phyloP scores from a whole-genome alignment of 2,329 filamentous ascomycete species.

The Neopestalotiopsis sp. region DNA sequence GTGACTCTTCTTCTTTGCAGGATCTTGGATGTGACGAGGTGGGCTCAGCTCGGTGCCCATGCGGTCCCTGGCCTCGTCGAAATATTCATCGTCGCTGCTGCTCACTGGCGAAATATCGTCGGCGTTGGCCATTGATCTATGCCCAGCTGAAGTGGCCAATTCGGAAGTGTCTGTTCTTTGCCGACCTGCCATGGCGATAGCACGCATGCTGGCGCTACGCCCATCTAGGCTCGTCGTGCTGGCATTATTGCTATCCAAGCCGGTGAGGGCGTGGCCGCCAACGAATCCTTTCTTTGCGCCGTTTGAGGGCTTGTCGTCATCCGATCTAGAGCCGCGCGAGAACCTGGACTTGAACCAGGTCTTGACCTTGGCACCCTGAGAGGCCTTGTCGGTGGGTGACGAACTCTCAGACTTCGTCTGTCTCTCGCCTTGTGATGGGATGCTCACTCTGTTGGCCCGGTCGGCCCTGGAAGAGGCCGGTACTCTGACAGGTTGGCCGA shows the following conservation, averaged over 20 bases:
- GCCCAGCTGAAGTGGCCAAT: slow-evolving; percentile 20
- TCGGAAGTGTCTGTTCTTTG: slow-evolving; percentile 29
- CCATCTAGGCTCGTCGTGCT: slow-evolving; percentile 50
- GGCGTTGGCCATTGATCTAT: slow-evolving; percentile 26
- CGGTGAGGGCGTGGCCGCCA: slow-evolving; percentile 54
- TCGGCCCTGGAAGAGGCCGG: slow-evolving; percentile 2
- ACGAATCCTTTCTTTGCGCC: slow-evolving; percentile 48
- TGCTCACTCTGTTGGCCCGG: slow-evolving; percentile 6
- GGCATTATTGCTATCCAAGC: slow-evolving; percentile 44
- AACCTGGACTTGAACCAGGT: slow-evolving; percentile 63
- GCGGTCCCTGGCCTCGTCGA: slow-evolving; percentile 46
- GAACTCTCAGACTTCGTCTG: slow-evolving; percentile 23
- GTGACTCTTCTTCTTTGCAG: slow-evolving; percentile 42
- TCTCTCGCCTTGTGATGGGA: slow-evolving; percentile 18
- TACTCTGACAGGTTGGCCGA: slow-evolving; percentile 29
- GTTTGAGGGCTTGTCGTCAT: slow-evolving; percentile 34
- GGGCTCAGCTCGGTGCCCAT: slow-evolving; percentile 43
- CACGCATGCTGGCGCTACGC: slow-evolving; percentile 48
- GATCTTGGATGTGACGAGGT: slow-evolving; percentile 42
- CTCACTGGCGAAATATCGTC: slow-evolving; percentile 32
- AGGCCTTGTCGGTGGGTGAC: slow-evolving; percentile 21
- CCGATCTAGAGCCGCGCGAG: slow-evolving; percentile 47
- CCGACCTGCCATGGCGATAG: slow-evolving; percentile 51
- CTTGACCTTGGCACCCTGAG: slow-evolving; percentile 42
- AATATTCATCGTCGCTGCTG: slow-evolving; percentile 44